These are phyloP conservation scores for Cordyceps cicadae DNA, from an alignment of 2,329 filamentous ascomycete species.

Conservation along the genomic window DNA sequence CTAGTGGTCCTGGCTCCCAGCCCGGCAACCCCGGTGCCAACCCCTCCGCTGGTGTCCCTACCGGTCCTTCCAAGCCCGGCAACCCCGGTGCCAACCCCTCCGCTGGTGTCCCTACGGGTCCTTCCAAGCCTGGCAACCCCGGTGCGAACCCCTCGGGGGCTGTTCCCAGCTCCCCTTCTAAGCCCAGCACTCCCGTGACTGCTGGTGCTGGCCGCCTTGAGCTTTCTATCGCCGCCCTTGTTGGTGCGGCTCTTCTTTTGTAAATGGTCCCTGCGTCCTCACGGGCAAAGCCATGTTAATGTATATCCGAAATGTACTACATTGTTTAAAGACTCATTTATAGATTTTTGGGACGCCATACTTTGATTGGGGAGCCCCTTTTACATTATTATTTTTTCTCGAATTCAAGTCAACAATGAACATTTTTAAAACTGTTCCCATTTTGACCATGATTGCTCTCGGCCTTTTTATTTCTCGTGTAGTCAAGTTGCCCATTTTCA, in stretches of 20 bases:
- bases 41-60: not conserved
- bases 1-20: not conserved
- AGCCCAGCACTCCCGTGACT: not conserved
- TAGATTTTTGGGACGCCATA: not conserved
- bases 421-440: no score
- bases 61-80: not conserved
- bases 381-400: no score
- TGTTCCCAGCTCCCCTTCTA: not conserved
- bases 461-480: no score
- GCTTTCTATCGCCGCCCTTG: not conserved
- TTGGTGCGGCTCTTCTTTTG: slow-evolving; percentile 5
- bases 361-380: not conserved
- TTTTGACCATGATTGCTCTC: no score
- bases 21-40: not conserved
- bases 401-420: no score
- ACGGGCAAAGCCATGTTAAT: not conserved
- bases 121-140: not conserved
- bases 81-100: not conserved
- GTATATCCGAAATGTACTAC: not conserved
- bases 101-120: not conserved
- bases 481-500: no score
- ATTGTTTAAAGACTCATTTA: slow-evolving; percentile 1
- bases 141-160: not conserved
- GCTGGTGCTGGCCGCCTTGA: slow-evolving; percentile 1
- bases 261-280: slow-evolving; percentile 1